phyloP scores from a whole-genome alignment of 139 green algal species.

The Chlamydomonas urium region DNA sequence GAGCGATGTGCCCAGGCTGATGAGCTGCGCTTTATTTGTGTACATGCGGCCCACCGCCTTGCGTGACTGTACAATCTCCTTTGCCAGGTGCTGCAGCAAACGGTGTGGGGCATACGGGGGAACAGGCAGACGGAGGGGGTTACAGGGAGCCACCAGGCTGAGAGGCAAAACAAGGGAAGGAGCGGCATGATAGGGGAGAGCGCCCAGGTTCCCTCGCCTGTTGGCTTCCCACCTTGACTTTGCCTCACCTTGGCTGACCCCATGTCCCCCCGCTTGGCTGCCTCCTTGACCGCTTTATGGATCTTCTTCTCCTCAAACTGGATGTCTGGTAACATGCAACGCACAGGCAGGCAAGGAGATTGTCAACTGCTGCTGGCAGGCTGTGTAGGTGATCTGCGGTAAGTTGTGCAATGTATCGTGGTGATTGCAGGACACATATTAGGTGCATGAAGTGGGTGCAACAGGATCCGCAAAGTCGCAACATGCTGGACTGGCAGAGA shows the following conservation, averaged over 20 bases:
- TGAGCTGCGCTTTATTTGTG: constrained; percentile 82
- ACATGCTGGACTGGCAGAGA: too few relatives aligned
- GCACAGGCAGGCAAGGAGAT: too few relatives aligned
- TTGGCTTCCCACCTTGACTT: not conserved
- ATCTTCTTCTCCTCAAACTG: constrained; percentile 77
- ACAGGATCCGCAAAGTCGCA: too few relatives aligned
- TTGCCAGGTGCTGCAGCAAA: constrained; percentile 58
- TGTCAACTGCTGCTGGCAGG: too few relatives aligned
- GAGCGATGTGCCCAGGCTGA: constrained; percentile 63
- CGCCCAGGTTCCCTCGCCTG: too few relatives aligned
- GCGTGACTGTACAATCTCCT: constrained; percentile 68
- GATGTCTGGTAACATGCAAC: too few relatives aligned
- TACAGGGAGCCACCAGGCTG: not conserved
- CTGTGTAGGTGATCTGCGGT: too few relatives aligned
- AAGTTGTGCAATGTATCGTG: too few relatives aligned
- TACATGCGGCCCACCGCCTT: constrained; percentile 61
- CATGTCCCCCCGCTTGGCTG: constrained; percentile 77
- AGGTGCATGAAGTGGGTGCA: too few relatives aligned
- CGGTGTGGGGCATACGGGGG: not conserved
- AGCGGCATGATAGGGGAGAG: not conserved
- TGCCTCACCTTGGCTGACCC: constrained; percentile 50
- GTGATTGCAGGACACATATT: too few relatives aligned
- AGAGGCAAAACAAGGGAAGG: not conserved
- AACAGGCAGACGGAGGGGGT: not conserved
- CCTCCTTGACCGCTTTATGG: constrained; percentile 66